Conservation (phyloP, 768 basidiomycete genomes). For the Kockovaella imperatae region DNA sequence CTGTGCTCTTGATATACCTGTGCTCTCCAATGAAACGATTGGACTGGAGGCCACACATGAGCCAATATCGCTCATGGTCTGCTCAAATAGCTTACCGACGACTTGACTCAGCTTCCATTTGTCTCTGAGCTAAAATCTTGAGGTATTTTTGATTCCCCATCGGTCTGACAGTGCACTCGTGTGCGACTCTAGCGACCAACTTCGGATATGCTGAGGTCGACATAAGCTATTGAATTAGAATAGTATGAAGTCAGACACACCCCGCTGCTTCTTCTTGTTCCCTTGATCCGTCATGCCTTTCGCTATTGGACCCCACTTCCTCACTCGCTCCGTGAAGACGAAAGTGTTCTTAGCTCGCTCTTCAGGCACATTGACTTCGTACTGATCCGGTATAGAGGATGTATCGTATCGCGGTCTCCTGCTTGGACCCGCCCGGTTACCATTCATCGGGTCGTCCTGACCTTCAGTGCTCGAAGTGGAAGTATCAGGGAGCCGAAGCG, state of each 20-base stretch:
- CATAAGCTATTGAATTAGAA: no score
- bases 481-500: conserved; percentile 18
- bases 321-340: conserved; percentile 27
- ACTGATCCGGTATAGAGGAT: conserved; percentile 54
- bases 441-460: conserved; percentile 44
- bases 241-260: conserved; percentile 3
- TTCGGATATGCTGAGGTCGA: conserved; percentile 20
- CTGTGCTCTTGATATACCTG: conserved; percentile 18
- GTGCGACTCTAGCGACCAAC: conserved; percentile 25
- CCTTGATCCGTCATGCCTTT: conserved; percentile 5
- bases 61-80: not conserved
- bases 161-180: conserved; percentile 31
- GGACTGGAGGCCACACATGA: conserved; percentile 11
- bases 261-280: conserved; percentile 17
- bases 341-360: conserved; percentile 54
- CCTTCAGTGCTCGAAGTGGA: conserved; percentile 11
- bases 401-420: conserved; percentile 18
- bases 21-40: conserved; percentile 21
- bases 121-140: conserved; percentile 22
- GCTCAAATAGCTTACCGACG: conserved; percentile 15
- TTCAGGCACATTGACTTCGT: conserved; percentile 81
- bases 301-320: conserved; percentile 12
- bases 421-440: not conserved
- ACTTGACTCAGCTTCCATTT: conserved; percentile 22
- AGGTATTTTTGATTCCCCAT: conserved; percentile 20